Conservation (phyloP, 352 stramenopile genomes). For the Thalassiosira hispida region DNA sequence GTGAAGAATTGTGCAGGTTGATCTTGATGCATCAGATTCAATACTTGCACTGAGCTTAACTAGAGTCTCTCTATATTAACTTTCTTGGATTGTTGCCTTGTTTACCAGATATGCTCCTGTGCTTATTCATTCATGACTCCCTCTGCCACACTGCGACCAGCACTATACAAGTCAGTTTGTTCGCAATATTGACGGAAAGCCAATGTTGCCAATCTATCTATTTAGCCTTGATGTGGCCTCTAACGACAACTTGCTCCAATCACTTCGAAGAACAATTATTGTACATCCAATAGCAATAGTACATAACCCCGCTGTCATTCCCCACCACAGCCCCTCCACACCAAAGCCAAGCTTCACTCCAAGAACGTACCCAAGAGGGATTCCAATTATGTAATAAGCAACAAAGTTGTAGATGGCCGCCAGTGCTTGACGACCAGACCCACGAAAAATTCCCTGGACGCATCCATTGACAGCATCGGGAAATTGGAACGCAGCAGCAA, state of each 20-base stretch:
- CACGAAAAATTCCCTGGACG: conserved; percentile 87
- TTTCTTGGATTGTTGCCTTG: too few relatives aligned
- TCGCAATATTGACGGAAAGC: too few relatives aligned
- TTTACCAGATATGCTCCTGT: neutral
- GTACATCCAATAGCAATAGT: conserved; percentile 81
- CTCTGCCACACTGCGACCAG: too few relatives aligned
- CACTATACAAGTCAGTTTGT: too few relatives aligned
- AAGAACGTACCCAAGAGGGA: conserved; percentile 86
- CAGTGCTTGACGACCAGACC: conserved; percentile 86
- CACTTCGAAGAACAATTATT: conserved; percentile 84
- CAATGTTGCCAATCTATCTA: too few relatives aligned
- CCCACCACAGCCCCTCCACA: conserved; percentile 86
- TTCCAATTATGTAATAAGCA: conserved; percentile 86
- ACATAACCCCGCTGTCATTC: conserved; percentile 84
- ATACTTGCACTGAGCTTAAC: too few relatives aligned
- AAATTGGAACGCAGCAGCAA: conserved; percentile 87
- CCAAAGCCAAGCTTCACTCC: conserved; percentile 79
- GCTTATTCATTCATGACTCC: too few relatives aligned
- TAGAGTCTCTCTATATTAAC: too few relatives aligned
- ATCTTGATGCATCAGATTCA: too few relatives aligned
- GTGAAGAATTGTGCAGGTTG: too few relatives aligned
- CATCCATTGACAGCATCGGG: conserved; percentile 86
- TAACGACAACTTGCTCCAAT: conserved; percentile 84
- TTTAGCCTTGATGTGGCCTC: conserved; percentile 34
- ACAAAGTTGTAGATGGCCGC: conserved; percentile 89